These are phyloP conservation scores for Aspergillus nidulans DNA, from an alignment of 495 filamentous ascomycete species.

Conservation along the genomic window DNA sequence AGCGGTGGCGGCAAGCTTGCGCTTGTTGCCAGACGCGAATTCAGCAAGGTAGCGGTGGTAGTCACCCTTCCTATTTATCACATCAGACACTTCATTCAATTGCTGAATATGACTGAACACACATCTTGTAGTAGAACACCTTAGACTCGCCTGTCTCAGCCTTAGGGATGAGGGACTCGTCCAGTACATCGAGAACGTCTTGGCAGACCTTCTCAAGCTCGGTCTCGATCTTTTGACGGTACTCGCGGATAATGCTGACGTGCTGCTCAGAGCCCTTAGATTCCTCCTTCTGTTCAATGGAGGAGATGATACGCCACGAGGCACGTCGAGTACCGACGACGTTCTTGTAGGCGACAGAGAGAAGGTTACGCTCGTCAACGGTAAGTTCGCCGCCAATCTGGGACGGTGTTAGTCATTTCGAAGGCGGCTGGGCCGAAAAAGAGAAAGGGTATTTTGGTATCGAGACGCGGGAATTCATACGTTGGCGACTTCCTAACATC, in stretches of 20 bases:
- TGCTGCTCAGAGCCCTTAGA: slow-evolving; percentile 99
- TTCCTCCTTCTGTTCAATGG: slow-evolving; percentile 99
- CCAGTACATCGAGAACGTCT: slow-evolving; percentile 95
- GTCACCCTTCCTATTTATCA: slow-evolving; percentile 85
- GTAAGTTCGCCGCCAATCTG: slow-evolving; percentile 86
- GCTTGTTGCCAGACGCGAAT: slow-evolving; percentile 98
- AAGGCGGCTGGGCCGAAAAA: neutral
- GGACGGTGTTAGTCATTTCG: slow-evolving; percentile 26
- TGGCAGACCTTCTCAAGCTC: slow-evolving; percentile 98
- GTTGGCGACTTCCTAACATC: slow-evolving; percentile 85
- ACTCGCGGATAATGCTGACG: slow-evolving; percentile 90
- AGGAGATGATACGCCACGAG: slow-evolving; percentile 99
- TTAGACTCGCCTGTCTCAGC: slow-evolving; percentile 98
- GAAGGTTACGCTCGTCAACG: slow-evolving; percentile 98
- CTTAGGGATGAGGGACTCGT: slow-evolving; percentile 93
- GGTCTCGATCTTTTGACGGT: slow-evolving; percentile 97
- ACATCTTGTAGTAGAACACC: slow-evolving; percentile 99
- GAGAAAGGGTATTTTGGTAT: neutral
- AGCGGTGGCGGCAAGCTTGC: slow-evolving; percentile 92
- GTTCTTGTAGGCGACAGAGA: slow-evolving; percentile 99
- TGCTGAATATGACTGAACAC: slow-evolving; percentile 31
- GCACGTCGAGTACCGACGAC: slow-evolving; percentile 98
- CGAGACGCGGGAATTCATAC: slow-evolving; percentile 44
- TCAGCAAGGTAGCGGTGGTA: slow-evolving; percentile 99
- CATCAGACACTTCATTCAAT: slow-evolving; percentile 7